phyloP scores from a whole-genome alignment of 2,329 filamentous ascomycete genomes.

The Magnaporthiopsis incrustans region DNA sequence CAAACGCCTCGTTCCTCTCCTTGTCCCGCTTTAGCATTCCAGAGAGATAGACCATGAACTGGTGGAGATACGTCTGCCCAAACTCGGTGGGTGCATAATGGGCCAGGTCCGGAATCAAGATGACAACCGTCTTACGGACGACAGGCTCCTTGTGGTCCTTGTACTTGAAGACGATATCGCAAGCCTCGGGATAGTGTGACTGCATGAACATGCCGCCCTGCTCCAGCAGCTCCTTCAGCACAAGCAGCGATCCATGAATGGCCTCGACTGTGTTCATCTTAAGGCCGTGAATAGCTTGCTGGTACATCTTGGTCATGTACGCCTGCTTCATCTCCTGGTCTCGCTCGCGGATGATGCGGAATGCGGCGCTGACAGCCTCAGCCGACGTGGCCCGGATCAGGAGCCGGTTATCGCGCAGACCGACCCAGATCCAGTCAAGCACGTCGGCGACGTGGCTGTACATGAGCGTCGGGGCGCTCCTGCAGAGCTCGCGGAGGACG shows the following conservation, averaged over 20 bases:
- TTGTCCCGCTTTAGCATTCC: slow-evolving; percentile 91
- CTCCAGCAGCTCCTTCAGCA: slow-evolving; percentile 84
- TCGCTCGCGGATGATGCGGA: slow-evolving; percentile 89
- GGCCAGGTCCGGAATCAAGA: slow-evolving; percentile 85
- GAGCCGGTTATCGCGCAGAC: slow-evolving; percentile 79
- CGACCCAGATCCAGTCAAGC: slow-evolving; percentile 94
- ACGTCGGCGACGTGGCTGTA: slow-evolving; percentile 94
- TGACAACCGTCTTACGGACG: slow-evolving; percentile 82
- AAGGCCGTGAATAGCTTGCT: slow-evolving; percentile 74
- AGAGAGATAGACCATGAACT: slow-evolving; percentile 95
- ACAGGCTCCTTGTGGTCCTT: slow-evolving; percentile 87
- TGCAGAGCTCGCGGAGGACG: slow-evolving; percentile 80
- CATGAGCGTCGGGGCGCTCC: slow-evolving; percentile 89
- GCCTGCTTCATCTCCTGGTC: slow-evolving; percentile 79
- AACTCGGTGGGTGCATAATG: slow-evolving; percentile 91
- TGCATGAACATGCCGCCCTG: slow-evolving; percentile 99
- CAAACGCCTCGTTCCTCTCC: slow-evolving; percentile 86
- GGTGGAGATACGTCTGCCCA: slow-evolving; percentile 76
- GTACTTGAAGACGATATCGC: slow-evolving; percentile 84
- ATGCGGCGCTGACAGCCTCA: slow-evolving; percentile 88
- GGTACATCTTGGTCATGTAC: slow-evolving; percentile 88
- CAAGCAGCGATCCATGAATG: slow-evolving; percentile 88
- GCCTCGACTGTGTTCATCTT: slow-evolving; percentile 75
- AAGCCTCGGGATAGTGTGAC: slow-evolving; percentile 82
- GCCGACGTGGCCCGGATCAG: slow-evolving; percentile 88